Base-by-base conservation (phyloP, 1,284 basidiomycete genomes). In the Rhodotorula sp. region DNA sequence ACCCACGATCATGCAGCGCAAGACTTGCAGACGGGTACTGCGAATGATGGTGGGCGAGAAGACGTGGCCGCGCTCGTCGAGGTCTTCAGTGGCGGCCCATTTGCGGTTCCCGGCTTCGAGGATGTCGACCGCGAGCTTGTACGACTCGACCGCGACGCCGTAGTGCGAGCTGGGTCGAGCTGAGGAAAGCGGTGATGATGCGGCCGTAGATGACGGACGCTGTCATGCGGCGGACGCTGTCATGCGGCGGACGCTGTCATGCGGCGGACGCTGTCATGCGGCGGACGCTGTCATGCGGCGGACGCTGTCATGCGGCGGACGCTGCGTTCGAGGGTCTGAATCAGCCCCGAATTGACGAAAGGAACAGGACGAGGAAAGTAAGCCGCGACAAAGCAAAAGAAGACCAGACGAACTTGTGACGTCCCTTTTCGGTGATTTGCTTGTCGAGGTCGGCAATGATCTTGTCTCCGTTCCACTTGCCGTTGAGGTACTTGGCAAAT, bases 371-470 rank as follows among this genome's bases (percentile, higher is more conserved):
- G 34, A 19, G 21, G 14, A 16, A 7, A 14, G 52, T 16, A 14
- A n/a, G 23, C 12, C 50, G 23, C 50, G 38, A 43, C 6, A 2
- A 43, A 43, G 38, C 12, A 43, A 10, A 43, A 43, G 38, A 43
- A 43, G n/a, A 43, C 38, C 38, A 43, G 38, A 49, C 48, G 18
- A 18, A 49, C 26, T 26, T 28, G 26, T 55, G 34, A 14, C 45
- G 47, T 5, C 45, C 59, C 12, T 45, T 26, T 15, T 10, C 31
- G 6, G 47, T 7, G 8, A 60, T 60, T 7, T 47, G 59, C 59
- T 19, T 19, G 45, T 60, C 59, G 28, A 60, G 59, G 59, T 60
- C 59, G 28, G 19, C 47, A 19, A 60, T 60, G 18, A 49, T 49
- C 18, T 38, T n/a, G 10, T 31, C 23, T 12, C 47, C 47, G 10